Base-by-base conservation (phyloP, 2,329 filamentous ascomycete genomes). In the Fusarium subtropicale region DNA sequence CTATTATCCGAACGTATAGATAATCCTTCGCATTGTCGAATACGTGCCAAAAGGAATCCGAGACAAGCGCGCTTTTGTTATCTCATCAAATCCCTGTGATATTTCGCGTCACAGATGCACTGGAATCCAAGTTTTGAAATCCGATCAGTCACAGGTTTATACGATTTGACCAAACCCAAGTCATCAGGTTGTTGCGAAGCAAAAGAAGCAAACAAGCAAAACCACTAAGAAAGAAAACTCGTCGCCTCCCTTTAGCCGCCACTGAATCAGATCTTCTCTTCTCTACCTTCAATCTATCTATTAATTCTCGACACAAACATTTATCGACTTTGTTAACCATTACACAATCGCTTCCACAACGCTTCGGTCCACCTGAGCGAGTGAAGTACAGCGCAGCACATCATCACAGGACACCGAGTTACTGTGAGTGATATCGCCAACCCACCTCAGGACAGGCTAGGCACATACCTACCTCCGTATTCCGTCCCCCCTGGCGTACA, bases 341-440 rank as follows among this genome's bases (percentile, higher is more conserved):
- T 68, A 55, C 52, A 71, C 62, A 54, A 62, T 47, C 55, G 36
- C 55, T 71, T 70, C 47, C 67, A 70, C 56, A 55, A 66, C 63
- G 38, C 63, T 22, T 69, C 46, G 59, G 60, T 68, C 63, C 67
- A 71, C 66, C 31, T 41, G 15, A 66, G 26, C 47, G 31, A 55
- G 50, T 18, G 15, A 44, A 44, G 41, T n/a, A 42, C 50, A 58
- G 41, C n/a, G 12, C 28, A 46, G 41, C n/a, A 20, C 28, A 46
- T 46, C 41, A 26, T 42, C 42, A 45, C 26, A 30, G 24, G 18
- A 46, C 44, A 22, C n/a, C 26, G 28, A 31, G 44, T 46, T 22
- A 46, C 44, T 31, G 42, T 30, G 26, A 13, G 44, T 46, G 44
- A 46, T 46, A 31, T 31, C n/a, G 28, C n/a, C 44, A 46, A 46